phyloP scores from a whole-genome alignment of 1,284 basidiomycete species.

The Cystobasidium slooffiae region DNA sequence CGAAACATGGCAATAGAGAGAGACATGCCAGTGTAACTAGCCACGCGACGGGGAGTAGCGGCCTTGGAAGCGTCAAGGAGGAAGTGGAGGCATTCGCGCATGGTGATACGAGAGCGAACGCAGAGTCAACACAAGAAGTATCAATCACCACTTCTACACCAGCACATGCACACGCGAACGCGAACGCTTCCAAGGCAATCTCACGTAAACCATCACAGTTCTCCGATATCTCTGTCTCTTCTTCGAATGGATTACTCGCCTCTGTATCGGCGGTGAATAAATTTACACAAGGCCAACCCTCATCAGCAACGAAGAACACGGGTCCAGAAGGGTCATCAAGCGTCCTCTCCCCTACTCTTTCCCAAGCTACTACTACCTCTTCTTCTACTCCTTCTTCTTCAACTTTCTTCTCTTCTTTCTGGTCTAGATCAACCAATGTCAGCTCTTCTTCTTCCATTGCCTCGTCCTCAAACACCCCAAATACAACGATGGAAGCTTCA shows the following conservation, averaged over 20 bases:
- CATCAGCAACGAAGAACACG: neutral
- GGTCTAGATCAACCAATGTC: slow-evolving; percentile 19
- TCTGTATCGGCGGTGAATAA: neutral
- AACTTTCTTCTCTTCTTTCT: slow-evolving; percentile 37
- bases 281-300: neutral
- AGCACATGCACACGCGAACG: neutral
- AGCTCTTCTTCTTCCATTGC: slow-evolving; percentile 7
- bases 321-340: neutral
- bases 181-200: neutral
- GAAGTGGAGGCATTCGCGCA: neutral
- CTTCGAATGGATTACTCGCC: neutral
- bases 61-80: neutral
- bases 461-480: slow-evolving; percentile 1
- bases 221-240: neutral
- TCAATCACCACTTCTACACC: neutral
- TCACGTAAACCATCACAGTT: neutral
- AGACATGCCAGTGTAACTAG: slow-evolving; percentile 13
- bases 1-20: slow-evolving; percentile 4
- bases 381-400: slow-evolving; percentile 24
- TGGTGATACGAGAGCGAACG: neutral
- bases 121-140: neutral
- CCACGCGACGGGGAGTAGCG: slow-evolving; percentile 3
- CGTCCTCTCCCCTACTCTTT: slow-evolving; percentile 2
- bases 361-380: neutral
- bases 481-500: slow-evolving; percentile 13